phyloP scores from a whole-genome alignment of 2,329 filamentous ascomycete genomes.

The Fusarium austroafricanum region DNA sequence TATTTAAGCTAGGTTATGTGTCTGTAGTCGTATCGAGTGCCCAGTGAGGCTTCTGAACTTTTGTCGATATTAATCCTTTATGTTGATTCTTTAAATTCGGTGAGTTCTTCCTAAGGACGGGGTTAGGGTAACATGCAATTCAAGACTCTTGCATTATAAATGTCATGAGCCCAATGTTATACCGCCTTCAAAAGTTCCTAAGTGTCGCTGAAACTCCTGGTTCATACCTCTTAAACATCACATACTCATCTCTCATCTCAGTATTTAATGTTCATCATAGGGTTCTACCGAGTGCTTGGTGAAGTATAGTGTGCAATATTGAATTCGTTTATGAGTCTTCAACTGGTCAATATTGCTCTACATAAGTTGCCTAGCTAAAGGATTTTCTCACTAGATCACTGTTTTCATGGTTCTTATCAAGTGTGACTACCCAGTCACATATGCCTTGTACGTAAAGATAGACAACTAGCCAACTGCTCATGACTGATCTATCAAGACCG shows the following conservation, averaged over 20 bases:
- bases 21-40: not conserved
- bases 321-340: too few relatives aligned
- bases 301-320: not conserved
- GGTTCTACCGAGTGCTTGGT: not conserved
- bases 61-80: not conserved
- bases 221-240: not conserved
- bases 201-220: too few relatives aligned
- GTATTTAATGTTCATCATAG: not conserved
- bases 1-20: too few relatives aligned
- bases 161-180: not conserved
- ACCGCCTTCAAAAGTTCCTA: not conserved
- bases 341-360: too few relatives aligned
- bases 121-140: too few relatives aligned
- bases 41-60: not conserved
- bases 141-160: not conserved
- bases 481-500: too few relatives aligned
- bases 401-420: too few relatives aligned
- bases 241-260: not conserved
- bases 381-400: too few relatives aligned
- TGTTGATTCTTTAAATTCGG: not conserved
- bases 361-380: too few relatives aligned
- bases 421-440: too few relatives aligned
- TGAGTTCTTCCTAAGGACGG: not conserved
- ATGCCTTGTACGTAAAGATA: too few relatives aligned
- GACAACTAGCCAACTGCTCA: too few relatives aligned